phyloP scores from a whole-genome alignment of 306 rosid species.

The Cicer yamashitae region DNA sequence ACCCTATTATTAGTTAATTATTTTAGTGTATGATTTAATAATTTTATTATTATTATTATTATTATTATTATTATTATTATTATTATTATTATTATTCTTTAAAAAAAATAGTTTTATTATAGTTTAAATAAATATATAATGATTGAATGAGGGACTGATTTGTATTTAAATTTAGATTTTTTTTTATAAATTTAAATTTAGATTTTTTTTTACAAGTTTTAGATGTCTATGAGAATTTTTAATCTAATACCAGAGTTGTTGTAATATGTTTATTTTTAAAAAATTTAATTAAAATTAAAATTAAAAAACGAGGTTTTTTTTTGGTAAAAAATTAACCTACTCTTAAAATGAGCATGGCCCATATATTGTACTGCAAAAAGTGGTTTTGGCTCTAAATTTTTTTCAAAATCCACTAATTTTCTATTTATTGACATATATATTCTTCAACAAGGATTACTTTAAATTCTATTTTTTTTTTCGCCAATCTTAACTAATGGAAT shows the following conservation, averaged over 20 bases:
- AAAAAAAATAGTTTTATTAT: neutral
- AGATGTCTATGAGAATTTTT: neutral
- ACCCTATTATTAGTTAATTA: neutral
- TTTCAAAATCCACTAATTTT: neutral
- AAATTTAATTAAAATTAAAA: too few species aligned
- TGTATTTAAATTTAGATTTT: neutral
- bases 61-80: neutral
- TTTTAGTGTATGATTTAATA: neutral
- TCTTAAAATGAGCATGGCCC: too few species aligned
- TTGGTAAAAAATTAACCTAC: too few species aligned
- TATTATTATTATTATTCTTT: neutral
- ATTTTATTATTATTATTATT: neutral
- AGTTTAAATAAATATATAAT: neutral
- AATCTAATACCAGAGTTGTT: too few species aligned
- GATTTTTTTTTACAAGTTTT: neutral
- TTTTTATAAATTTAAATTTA: too few species aligned
- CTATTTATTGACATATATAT: neutral
- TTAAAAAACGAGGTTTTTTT: too few species aligned
- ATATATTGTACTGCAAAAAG: too few species aligned
- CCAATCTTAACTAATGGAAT: neutral
- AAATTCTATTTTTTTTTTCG: neutral
- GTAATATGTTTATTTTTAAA: too few species aligned
- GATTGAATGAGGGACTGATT: neutral
- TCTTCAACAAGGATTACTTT: neutral
- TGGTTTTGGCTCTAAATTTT: neutral